Base-by-base conservation (phyloP, 192 early-diverging fungal genomes). In the Chytriomyces sp. region DNA sequence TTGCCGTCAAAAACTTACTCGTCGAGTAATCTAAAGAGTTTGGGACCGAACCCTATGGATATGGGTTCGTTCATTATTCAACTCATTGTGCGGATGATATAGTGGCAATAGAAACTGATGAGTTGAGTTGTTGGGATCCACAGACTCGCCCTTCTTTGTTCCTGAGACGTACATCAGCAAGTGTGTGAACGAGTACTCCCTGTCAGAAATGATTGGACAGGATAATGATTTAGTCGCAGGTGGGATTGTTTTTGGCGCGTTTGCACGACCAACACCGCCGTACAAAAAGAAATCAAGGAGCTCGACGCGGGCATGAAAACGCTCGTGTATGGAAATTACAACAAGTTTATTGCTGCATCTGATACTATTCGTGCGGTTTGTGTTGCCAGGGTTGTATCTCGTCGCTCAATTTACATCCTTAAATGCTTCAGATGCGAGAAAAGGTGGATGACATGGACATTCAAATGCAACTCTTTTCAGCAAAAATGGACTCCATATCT, bases 251-350 rank as follows among this genome's bases (percentile, higher is more conserved):
- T 26, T 55, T n/a, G n/a, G 32, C 14, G 54, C 58, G 26, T 33
- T 63, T 61, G 82, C 75, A 55, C 56, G 58, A 39, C 69, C 75
- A 26, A 57, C 68, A 19, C 36, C 63, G n/a, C n/a, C n/a, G n/a
- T n/a, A n/a, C n/a, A n/a, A n/a, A n/a, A n/a, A 82, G 91, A 93
- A 59, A 90, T 94, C 53, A 86, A 92, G 64, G 88, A 96, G 62
- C 86, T 99, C 60, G 94, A 99, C 75, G 93, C 94, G 10, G 92
- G 95, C 44, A 94, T 96, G 91, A 96, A 99, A 78, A 96, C 97
- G 0, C 85, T 99, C 49, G 95, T 99, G 3, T 99, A 99, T 76
- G 93, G 97, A 81, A 99, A 99, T 84, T 99, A 99, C 75, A 93
- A 86, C 86, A 94, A 96, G 84, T 97, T 99, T 72, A 94, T 97